Evolutionary conservation across 805 yeast species (phyloP).

Genomic region (Metschnikowia orientalis): DNA sequence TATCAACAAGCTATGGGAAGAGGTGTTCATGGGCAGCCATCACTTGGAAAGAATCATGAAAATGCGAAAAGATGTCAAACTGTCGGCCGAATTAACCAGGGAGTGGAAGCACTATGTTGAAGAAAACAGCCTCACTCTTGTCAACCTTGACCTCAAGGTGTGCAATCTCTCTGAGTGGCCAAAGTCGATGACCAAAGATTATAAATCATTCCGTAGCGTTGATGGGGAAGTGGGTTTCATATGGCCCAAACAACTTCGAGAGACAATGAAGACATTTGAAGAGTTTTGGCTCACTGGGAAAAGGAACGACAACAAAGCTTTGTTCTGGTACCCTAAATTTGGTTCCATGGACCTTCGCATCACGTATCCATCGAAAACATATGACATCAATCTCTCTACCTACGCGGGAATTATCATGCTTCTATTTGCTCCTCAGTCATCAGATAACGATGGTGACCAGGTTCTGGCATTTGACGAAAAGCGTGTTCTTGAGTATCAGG

Average conservation of each 20-base stretch:
- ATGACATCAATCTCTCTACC: conserved; percentile 77
- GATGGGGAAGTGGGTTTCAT: conserved; percentile 26
- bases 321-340: conserved; percentile 75
- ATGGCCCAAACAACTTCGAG: conserved; percentile 39
- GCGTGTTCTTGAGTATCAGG: conserved; percentile 51
- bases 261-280: conserved; percentile 35
- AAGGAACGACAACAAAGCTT: conserved; percentile 38
- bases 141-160: conserved; percentile 39
- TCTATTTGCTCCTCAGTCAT: conserved; percentile 52
- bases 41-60: conserved; percentile 78
- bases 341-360: conserved; percentile 80
- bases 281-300: conserved; percentile 39
- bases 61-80: conserved; percentile 77
- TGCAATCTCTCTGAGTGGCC: conserved; percentile 46
- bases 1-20: conserved; percentile 64
- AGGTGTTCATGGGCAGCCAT: conserved; percentile 59
- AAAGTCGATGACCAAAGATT: conserved; percentile 42
- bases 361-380: conserved; percentile 61
- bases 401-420: conserved; percentile 75
- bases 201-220: conserved; percentile 25
- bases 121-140: conserved; percentile 12
- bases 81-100: conserved; percentile 34
- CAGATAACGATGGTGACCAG: conserved; percentile 24
- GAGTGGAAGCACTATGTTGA: conserved; percentile 33
- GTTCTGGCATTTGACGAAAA: conserved; percentile 48